These are phyloP conservation scores for Tylopilus sp. DNA, from an alignment of 768 basidiomycete species.

Conservation along the genomic window DNA sequence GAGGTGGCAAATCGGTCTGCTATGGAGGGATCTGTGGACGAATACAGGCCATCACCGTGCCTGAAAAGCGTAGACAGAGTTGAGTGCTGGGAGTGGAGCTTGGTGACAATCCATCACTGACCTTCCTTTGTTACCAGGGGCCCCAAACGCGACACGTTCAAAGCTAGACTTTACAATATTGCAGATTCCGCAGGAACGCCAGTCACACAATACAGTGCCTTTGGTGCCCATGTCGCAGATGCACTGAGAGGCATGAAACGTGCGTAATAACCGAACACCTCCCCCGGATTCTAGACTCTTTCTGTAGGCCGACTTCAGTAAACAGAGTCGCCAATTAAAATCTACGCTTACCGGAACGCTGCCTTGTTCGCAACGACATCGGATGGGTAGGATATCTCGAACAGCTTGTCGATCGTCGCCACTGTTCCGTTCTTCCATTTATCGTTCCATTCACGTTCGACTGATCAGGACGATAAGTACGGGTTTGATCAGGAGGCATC, in stretches of 20 bases:
- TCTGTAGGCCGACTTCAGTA: slow-evolving; percentile 10
- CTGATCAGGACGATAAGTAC: slow-evolving; percentile 36
- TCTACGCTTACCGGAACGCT: slow-evolving; percentile 41
- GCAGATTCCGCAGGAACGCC: slow-evolving; percentile 65
- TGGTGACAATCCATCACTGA: slow-evolving; percentile 26
- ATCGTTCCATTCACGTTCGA: slow-evolving; percentile 50
- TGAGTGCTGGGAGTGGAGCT: neutral
- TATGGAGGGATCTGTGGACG: slow-evolving; percentile 53
- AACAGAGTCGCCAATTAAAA: neutral
- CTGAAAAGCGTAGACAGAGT: slow-evolving; percentile 29
- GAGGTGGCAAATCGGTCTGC: slow-evolving; percentile 65
- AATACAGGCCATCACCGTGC: slow-evolving; percentile 62
- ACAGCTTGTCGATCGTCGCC: slow-evolving; percentile 53
- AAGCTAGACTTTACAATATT: slow-evolving; percentile 56
- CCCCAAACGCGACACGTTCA: slow-evolving; percentile 54
- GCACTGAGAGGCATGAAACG: slow-evolving; percentile 62
- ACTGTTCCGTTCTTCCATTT: slow-evolving; percentile 32
- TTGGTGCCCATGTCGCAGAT: slow-evolving; percentile 66
- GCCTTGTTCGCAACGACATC: slow-evolving; percentile 39
- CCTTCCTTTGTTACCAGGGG: slow-evolving; percentile 51
- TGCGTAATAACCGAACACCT: slow-evolving; percentile 46
- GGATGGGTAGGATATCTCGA: slow-evolving; percentile 42
- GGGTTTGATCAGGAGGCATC: slow-evolving; percentile 14
- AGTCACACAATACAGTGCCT: slow-evolving; percentile 48
- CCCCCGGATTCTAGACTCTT: slow-evolving; percentile 35